Evolutionary conservation across 495 filamentous ascomycete genomes (phyloP).

Genomic region (Cercophora samala): DNA sequence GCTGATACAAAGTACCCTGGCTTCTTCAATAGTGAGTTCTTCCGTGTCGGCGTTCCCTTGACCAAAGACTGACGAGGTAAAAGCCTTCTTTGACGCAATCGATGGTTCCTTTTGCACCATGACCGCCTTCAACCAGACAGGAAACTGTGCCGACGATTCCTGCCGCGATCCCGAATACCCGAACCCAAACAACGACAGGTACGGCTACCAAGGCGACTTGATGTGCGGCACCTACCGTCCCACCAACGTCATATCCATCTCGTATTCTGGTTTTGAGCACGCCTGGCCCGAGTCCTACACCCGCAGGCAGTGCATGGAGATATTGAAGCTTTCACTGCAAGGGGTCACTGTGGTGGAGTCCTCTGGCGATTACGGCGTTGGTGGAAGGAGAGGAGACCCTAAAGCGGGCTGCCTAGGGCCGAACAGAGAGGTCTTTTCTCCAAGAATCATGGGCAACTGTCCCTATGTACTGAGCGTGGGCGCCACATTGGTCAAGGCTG

Average conservation of each 20-base stretch:
- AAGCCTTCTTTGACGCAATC: slow-evolving; percentile 47
- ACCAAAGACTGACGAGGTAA: not conserved
- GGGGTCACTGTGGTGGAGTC: slow-evolving; percentile 61
- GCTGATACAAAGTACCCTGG: slow-evolving; percentile 27
- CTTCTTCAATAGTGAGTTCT: slow-evolving; percentile 49
- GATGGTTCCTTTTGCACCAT: slow-evolving; percentile 59
- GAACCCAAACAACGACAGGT: slow-evolving; percentile 39
- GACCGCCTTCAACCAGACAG: slow-evolving; percentile 38
- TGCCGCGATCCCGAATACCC: slow-evolving; percentile 56
- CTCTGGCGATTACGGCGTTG: slow-evolving; percentile 60
- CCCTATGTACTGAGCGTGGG: slow-evolving; percentile 41
- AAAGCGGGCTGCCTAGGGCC: slow-evolving; percentile 22
- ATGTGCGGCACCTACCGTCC: slow-evolving; percentile 55
- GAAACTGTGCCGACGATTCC: slow-evolving; percentile 27
- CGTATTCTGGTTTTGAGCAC: slow-evolving; percentile 39
- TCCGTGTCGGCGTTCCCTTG: slow-evolving; percentile 22
- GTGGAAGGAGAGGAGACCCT: slow-evolving; percentile 38
- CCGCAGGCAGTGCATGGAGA: slow-evolving; percentile 41
- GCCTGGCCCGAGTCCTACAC: slow-evolving; percentile 38
- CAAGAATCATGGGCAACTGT: slow-evolving; percentile 31
- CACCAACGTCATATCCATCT: slow-evolving; percentile 42
- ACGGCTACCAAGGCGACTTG: slow-evolving; percentile 55
- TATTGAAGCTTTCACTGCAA: slow-evolving; percentile 63
- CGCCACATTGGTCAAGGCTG: slow-evolving; percentile 44
- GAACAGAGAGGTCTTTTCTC: slow-evolving; percentile 25